phyloP scores from a whole-genome alignment of 1,284 basidiomycete species.

The Entoloma clypeatum region DNA sequence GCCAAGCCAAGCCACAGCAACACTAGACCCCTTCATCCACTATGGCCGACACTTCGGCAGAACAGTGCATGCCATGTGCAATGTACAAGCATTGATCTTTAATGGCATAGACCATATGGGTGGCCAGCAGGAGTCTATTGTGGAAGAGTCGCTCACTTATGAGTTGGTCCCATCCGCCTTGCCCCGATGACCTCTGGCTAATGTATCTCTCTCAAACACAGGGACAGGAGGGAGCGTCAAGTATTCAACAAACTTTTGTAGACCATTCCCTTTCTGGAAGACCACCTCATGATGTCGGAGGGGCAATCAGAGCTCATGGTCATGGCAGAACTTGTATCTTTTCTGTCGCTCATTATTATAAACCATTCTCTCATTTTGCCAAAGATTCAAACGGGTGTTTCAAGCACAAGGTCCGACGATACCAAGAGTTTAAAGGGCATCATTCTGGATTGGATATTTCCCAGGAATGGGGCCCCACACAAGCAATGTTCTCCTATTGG shows the following conservation, averaged over 20 bases:
- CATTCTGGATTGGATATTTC: slow-evolving; percentile 11
- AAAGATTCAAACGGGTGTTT: slow-evolving; percentile 3
- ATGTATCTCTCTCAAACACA: not conserved
- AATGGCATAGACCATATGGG: too few species aligned
- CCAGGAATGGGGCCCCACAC: not conserved
- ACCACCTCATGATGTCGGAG: slow-evolving; percentile 1
- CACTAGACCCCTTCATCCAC: slow-evolving; percentile 2
- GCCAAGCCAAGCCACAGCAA: not conserved
- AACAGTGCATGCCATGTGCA: slow-evolving; percentile 3
- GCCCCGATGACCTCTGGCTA: not conserved
- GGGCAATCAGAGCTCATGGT: slow-evolving; percentile 2
- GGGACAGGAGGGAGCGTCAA: not conserved
- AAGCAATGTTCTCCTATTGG: too few species aligned
- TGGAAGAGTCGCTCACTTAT: too few species aligned
- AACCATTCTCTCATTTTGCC: not conserved
- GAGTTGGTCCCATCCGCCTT: not conserved
- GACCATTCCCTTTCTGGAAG: not conserved
- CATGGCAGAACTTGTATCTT: slow-evolving; percentile 2
- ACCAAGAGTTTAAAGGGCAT: too few species aligned
- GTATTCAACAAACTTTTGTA: slow-evolving; percentile 2
- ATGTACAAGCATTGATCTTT: not conserved
- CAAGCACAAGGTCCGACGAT: too few species aligned
- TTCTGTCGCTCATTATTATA: not conserved
- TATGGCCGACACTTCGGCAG: not conserved
- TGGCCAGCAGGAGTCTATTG: not conserved